These are phyloP conservation scores for Bertia moriformis DNA, from an alignment of 2,329 filamentous ascomycete species.

Conservation along the genomic window DNA sequence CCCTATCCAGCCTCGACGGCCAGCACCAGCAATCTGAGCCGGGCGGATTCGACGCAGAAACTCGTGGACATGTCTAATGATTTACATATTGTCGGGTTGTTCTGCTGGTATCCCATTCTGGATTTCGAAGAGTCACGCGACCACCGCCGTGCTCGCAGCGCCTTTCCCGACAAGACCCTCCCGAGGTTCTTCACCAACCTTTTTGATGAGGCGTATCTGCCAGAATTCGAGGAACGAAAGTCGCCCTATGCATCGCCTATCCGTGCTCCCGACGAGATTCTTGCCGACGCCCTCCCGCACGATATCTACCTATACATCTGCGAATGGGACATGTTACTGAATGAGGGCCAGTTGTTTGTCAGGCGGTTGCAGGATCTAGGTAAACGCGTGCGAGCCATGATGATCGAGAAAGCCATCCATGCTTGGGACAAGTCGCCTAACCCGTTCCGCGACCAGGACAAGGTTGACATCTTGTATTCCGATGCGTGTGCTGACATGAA, in stretches of 20 bases:
- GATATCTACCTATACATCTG: conserved; percentile 47
- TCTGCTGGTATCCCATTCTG: conserved; percentile 47
- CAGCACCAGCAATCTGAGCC: conserved; percentile 15
- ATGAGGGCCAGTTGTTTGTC: conserved; percentile 33
- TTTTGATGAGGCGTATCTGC: conserved; percentile 31
- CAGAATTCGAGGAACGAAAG: conserved; percentile 28
- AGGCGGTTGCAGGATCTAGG: conserved; percentile 21
- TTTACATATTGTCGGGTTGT: conserved; percentile 35
- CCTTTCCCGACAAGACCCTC: conserved; percentile 33
- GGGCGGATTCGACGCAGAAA: conserved; percentile 17
- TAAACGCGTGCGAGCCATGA: conserved; percentile 25
- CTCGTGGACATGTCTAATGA: conserved; percentile 9
- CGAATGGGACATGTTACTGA: conserved; percentile 54
- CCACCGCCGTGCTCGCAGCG: conserved; percentile 37
- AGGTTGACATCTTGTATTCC: conserved; percentile 22
- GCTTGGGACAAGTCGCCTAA: conserved; percentile 31
- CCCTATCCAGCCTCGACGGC: too few relatives aligned
- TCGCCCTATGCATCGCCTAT: conserved; percentile 45
- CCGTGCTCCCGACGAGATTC: conserved; percentile 33
- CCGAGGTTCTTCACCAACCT: conserved; percentile 32
- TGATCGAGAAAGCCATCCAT: conserved; percentile 27
- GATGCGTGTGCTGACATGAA: conserved; percentile 25
- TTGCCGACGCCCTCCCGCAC: conserved; percentile 36
- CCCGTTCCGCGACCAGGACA: conserved; percentile 25
- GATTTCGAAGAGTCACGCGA: conserved; percentile 46